Evolutionary conservation across 257 asterid genomes (phyloP), one percentile per base, ranked within the genome.

Genomic region (Oldenlandia corymbosa): DNA sequence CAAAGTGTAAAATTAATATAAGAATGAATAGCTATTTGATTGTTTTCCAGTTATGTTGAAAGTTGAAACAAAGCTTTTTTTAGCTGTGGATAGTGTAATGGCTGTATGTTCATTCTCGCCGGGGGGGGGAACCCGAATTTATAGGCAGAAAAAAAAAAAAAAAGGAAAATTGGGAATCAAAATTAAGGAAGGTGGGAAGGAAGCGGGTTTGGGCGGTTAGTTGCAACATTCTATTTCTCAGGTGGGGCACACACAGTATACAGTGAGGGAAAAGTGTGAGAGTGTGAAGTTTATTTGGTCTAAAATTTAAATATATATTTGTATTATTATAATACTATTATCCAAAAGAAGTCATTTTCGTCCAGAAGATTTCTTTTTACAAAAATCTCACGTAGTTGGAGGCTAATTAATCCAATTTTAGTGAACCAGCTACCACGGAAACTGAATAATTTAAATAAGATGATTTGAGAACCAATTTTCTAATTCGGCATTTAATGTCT

Each of bases 191-290:
- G 67, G 56, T 57, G 71, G 65, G n/a, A n/a, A n/a, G n/a, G n/a
- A n/a, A n/a, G n/a, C n/a, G n/a, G n/a, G 39, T 4, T 9, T 64
- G 73, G 72, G 54, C 72, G 77, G 82, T 68, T 53, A 71, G 68
- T 46, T 67, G 45, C 13, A 41, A 41, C 5, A 5, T 41, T 41
- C 2, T 10, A 41, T 10, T 16, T 16, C 23, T 45, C 16, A n/a
- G 51, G 52, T 54, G 67, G 73, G 74, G 39, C 66, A 42, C 54
- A 12, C 54, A 12, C 14, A 16, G 56, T 45, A 34, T 9, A 9
- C 39, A 34, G 39, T 34, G n/a, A n/a, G 36, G 42, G 46, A 41
- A 37, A 58, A 12, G 26, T 9, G 31, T 24, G 51, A 1, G 13
- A 4, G 62, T 75, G 73, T n/a, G n/a, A n/a, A n/a, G n/a, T n/a